Conservation (phyloP, 441 rosid genomes). For the Mallotus repandus region DNA sequence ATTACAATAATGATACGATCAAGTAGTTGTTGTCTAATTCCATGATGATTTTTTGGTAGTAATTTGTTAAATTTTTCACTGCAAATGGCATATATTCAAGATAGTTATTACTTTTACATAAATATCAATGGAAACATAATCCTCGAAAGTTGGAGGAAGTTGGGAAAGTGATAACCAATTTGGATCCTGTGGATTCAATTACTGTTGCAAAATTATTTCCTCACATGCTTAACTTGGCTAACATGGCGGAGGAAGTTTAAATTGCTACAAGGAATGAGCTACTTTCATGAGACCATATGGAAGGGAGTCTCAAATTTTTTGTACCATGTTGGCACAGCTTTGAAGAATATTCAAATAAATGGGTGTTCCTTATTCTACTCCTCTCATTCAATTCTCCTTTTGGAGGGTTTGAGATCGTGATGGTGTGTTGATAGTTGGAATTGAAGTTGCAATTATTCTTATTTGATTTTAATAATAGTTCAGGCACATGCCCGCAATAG, state of each 20-base stretch:
- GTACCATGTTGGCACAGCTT: conserved; percentile 45
- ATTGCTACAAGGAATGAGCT: conserved; percentile 53
- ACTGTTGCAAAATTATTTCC: conserved; percentile 81
- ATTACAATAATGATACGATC: too few relatives aligned
- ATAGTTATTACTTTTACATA: conserved; percentile 85
- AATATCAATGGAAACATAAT: conserved; percentile 78
- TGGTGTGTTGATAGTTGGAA: background rate
- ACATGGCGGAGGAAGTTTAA: conserved; percentile 94
- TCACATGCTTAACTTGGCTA: conserved; percentile 95
- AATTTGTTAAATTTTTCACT: background rate
- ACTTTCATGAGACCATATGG: conserved; percentile 51
- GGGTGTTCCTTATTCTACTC: conserved; percentile 85
- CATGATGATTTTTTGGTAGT: background rate
- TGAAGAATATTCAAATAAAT: conserved; percentile 76
- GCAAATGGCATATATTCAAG: conserved; percentile 63
- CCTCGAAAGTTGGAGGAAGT: conserved; percentile 43
- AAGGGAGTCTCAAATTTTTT: conserved; percentile 37
- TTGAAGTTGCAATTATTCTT: background rate
- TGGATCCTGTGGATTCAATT: conserved; percentile 96
- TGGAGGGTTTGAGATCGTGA: too few relatives aligned
- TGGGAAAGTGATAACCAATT: conserved; percentile 17
- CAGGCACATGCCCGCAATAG: background rate
- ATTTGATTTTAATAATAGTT: background rate
- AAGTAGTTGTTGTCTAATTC: too few relatives aligned
- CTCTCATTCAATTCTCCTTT: conserved; percentile 79